Percentiles rank a stretch among this genome's conserved stretches.
These are phyloP conservation scores for Psophocarpus tetragonolobus DNA, from an alignment of 306 rosid genomes.

Conservation along the genomic window DNA sequence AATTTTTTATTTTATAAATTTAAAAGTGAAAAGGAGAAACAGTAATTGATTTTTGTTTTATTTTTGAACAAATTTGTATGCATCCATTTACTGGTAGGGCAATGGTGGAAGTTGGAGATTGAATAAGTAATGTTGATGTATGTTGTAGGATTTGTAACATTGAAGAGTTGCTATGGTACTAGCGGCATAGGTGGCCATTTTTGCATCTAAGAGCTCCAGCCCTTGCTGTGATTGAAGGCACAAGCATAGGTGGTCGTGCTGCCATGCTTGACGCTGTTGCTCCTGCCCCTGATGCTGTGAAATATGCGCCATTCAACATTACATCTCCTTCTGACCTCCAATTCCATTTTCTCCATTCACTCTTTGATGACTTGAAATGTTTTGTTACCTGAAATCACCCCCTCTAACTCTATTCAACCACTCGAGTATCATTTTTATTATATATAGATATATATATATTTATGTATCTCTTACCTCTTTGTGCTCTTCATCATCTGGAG, in stretches of 20 bases:
- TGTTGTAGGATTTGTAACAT: too few relatives aligned
- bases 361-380: slow-evolving; percentile 48
- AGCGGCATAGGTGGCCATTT: slow-evolving; percentile 45
- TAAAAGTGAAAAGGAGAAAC: too few relatives aligned
- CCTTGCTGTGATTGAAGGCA: slow-evolving; percentile 58
- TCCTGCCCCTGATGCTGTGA: slow-evolving; percentile 65
- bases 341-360: slow-evolving; percentile 74
- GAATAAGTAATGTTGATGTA: too few relatives aligned
- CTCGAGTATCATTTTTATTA: too few relatives aligned
- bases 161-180: too few relatives aligned
- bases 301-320: slow-evolving; percentile 77
- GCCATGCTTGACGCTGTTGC: slow-evolving; percentile 71
- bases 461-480: slow-evolving; percentile 60
- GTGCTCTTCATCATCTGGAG: slow-evolving; percentile 55
- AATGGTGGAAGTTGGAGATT: too few relatives aligned
- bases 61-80: too few relatives aligned
- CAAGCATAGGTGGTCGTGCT: slow-evolving; percentile 62
- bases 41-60: too few relatives aligned
- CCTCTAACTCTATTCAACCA: too few relatives aligned
- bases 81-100: too few relatives aligned
- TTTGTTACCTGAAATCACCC: slow-evolving; percentile 55
- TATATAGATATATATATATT: too few relatives aligned
- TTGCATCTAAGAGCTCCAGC: slow-evolving; percentile 70
- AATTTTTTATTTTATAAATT: too few relatives aligned
- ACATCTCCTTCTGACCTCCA: slow-evolving; percentile 85